phyloP scores from a whole-genome alignment of 2,329 filamentous ascomycete species.

The Pseudocercospora vitis region DNA sequence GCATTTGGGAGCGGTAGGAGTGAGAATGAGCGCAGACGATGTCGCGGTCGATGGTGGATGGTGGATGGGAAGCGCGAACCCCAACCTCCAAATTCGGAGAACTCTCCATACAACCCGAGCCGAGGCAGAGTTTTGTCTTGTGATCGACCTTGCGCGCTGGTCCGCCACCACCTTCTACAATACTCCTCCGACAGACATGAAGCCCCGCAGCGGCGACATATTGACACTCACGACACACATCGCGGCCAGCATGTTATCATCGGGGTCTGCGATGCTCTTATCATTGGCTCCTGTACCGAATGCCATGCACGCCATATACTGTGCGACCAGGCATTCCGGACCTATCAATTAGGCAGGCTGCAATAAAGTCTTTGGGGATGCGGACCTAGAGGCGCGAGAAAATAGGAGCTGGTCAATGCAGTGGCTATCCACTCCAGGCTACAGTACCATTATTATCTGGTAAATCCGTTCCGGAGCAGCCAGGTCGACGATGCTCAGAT shows the following conservation, averaged over 20 bases:
- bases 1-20: background rate
- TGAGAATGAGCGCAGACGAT: background rate
- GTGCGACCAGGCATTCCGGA: no score
- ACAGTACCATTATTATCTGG: no score
- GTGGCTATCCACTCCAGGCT: no score
- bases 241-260: no score
- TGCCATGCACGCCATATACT: background rate
- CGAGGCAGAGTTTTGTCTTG: slow-evolving; percentile 4
- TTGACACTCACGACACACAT: background rate
- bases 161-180: slow-evolving; percentile 3
- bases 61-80: no score
- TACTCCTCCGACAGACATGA: background rate
- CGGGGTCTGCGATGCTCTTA: background rate
- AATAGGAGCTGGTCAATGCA: no score
- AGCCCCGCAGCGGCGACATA: background rate
- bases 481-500: no score
- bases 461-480: no score
- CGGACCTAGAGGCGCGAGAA: no score
- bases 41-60: slow-evolving; percentile 3
- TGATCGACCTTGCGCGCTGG: background rate
- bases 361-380: no score
- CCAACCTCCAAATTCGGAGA: no score
- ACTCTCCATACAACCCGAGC: background rate
- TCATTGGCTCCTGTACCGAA: background rate
- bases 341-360: no score